A percentile compares a stretch with the other conserved stretches of the same genome.
phyloP scores from a whole-genome alignment of 2,329 filamentous ascomycete species.

The Rosellinia necatrix region DNA sequence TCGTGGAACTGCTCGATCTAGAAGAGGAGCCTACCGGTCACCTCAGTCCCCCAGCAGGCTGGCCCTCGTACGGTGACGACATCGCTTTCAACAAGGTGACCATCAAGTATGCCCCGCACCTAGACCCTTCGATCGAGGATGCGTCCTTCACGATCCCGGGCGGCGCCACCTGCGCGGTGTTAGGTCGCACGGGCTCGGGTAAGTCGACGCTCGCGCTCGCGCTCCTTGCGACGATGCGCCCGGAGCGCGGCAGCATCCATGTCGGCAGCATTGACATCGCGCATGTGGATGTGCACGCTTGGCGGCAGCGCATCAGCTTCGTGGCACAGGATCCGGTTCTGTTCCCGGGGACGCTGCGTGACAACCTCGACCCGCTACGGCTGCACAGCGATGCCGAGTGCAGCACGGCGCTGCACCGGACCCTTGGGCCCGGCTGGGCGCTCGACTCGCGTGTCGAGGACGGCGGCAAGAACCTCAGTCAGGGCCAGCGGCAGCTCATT shows the following conservation, averaged over 20 bases:
- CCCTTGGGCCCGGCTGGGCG: slow-evolving; percentile 57
- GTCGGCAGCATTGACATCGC: slow-evolving; percentile 61
- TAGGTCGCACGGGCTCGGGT: slow-evolving; percentile 83
- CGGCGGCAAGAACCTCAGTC: slow-evolving; percentile 65
- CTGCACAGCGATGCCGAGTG: slow-evolving; percentile 60
- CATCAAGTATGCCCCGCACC: slow-evolving; percentile 76
- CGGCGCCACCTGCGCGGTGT: slow-evolving; percentile 66
- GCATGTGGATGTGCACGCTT: slow-evolving; percentile 56
- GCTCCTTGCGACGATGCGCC: slow-evolving; percentile 60
- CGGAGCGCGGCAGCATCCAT: slow-evolving; percentile 54
- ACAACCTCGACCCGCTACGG: slow-evolving; percentile 71
- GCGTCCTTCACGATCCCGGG: slow-evolving; percentile 75
- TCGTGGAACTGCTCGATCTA: slow-evolving; percentile 79
- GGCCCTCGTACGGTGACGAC: slow-evolving; percentile 74
- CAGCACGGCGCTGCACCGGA: slow-evolving; percentile 58
- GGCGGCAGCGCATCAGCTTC: slow-evolving; percentile 63
- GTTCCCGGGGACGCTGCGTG: slow-evolving; percentile 61
- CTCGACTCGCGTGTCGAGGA: slow-evolving; percentile 59
- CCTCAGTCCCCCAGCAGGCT: slow-evolving; percentile 71
- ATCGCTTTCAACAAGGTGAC: slow-evolving; percentile 79
- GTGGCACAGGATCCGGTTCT: slow-evolving; percentile 68
- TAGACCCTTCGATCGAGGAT: slow-evolving; percentile 72
- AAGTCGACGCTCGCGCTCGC: slow-evolving; percentile 77
- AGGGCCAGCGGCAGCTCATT: slow-evolving; percentile 66
- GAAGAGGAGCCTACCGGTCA: slow-evolving; percentile 74